Evolutionary conservation across 257 asterid genomes (phyloP).

Genomic region (Solanum acaule): DNA sequence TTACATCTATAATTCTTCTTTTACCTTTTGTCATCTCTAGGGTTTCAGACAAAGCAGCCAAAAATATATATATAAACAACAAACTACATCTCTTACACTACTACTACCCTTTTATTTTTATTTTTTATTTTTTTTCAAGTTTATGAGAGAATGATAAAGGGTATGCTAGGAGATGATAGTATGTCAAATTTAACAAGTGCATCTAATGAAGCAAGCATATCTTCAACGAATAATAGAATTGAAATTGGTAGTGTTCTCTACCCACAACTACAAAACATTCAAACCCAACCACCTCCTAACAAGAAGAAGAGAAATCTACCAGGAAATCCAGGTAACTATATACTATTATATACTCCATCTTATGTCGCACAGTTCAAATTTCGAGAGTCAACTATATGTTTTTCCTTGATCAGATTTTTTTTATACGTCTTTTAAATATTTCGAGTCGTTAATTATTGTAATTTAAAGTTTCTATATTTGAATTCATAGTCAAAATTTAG

Average conservation of each 20-base stretch:
- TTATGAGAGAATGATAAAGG: constrained; percentile 2
- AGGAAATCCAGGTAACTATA: constrained; percentile 53
- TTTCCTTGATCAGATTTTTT: background rate
- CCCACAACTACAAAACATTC: constrained; percentile 7
- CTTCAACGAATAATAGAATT: constrained; percentile 33
- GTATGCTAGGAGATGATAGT: constrained; percentile 29
- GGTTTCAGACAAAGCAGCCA: background rate
- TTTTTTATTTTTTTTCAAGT: background rate
- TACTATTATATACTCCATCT: background rate
- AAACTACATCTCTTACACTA: background rate
- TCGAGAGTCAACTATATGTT: background rate
- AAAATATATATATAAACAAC: background rate
- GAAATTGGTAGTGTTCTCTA: constrained; percentile 21
- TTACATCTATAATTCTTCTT: constrained; percentile 3
- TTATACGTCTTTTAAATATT: background rate
- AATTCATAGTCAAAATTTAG: background rate
- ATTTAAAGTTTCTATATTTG: background rate
- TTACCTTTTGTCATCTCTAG: constrained; percentile 2
- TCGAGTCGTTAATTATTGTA: background rate
- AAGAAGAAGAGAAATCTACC: constrained; percentile 70
- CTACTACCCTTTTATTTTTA: background rate
- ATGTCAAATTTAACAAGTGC: constrained; percentile 70
- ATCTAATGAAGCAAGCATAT: constrained; percentile 57
- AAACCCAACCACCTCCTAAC: constrained; percentile 18
- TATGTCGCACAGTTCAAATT: background rate